Evolutionary conservation across 345 rosid genomes (phyloP), one percentile per base, ranked within the genome.

Genomic region (Raphanus raphanistrum): DNA sequence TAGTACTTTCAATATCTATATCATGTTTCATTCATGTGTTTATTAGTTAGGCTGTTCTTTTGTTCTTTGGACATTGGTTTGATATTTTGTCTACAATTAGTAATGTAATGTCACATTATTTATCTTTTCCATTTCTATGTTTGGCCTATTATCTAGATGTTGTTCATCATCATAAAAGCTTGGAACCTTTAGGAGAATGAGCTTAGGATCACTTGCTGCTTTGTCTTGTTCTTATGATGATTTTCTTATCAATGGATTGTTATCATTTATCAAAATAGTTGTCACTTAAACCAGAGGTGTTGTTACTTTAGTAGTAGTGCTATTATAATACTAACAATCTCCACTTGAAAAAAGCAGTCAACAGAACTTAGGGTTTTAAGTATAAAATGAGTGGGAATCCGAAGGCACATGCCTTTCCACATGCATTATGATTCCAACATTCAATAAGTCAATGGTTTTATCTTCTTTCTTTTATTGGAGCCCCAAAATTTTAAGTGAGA

Each of bases 381-480:
- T 67, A 61, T 48, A 61, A 50, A 68, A 66, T 60, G 64, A 73
- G n/a, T 35, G 50, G 50, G 72, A 66, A 72, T 73, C 77, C 50
- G 35, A 67, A 61, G 78, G 59, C 77, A 79, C 78, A 79, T 72
- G 81, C 77, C 77, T 72, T 78, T 72, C 70, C 82, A 79, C 82
- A 79, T 79, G 82, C 71, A 73, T 73, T 36, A 79, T 38, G 74
- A 68, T 67, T 52, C 78, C 33, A 65, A 63, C 27, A 63, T 4
- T 62, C 68, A 4, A 48, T 61, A 5, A 32, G 35, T 32, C 38
- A 5, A 35, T 35, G 52, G 41, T 61, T 61, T 60, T 35, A 33
- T 36, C 57, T 63, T 70, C 21, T 58, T 9, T 76, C 43, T 31
- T 61, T 57, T 78, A 32, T 32, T 35, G 50, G 63, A 65, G 63